phyloP scores from a whole-genome alignment of 768 basidiomycete genomes.

The Myochromella boudieri region DNA sequence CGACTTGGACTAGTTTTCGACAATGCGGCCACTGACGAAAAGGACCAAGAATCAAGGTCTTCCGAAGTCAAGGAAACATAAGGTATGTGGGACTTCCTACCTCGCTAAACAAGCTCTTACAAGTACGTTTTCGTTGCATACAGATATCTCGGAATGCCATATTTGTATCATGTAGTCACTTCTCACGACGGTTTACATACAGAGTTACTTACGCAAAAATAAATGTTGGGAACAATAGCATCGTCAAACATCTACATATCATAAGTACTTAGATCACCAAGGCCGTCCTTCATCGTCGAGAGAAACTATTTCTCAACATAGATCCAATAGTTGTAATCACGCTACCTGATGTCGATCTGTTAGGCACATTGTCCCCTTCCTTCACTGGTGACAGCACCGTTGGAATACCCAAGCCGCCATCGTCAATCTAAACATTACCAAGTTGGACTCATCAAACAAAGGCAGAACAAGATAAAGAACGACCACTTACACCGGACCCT shows the following conservation, averaged over 20 bases:
- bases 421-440: constrained; percentile 27
- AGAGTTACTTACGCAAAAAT: too few species aligned
- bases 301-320: constrained; percentile 22
- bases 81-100: neutral
- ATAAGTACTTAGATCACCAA: too few species aligned
- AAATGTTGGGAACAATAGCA: too few species aligned
- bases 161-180: too few species aligned
- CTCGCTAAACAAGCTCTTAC: too few species aligned
- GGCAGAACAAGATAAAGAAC: neutral
- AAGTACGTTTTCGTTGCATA: too few species aligned
- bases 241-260: too few species aligned
- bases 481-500: constrained; percentile 29
- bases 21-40: constrained; percentile 12
- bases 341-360: constrained; percentile 38
- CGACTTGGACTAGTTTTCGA: constrained; percentile 57
- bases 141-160: too few species aligned
- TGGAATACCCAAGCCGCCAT: constrained; percentile 59
- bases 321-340: constrained; percentile 23
- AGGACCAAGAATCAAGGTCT: neutral
- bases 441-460: neutral
- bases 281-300: too few species aligned
- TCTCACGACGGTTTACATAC: too few species aligned
- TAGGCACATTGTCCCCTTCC: constrained; percentile 48
- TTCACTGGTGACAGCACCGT: constrained; percentile 68
- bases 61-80: constrained; percentile 2